Evolutionary conservation across 2,329 filamentous ascomycete genomes (phyloP).

Genomic region (Curvularia sp.): DNA sequence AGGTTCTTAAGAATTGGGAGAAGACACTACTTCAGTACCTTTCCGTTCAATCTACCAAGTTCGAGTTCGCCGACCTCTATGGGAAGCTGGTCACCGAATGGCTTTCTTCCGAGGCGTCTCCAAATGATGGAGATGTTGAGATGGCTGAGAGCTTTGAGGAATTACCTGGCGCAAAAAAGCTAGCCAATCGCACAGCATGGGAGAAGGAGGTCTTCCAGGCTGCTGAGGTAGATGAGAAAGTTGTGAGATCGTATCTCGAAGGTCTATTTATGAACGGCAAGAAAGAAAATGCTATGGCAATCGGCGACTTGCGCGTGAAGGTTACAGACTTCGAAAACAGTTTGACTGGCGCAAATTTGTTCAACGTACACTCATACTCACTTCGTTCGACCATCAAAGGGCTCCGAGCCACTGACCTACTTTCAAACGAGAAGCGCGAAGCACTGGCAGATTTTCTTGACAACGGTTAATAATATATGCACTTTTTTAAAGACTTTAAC

Average conservation of each 20-base stretch:
- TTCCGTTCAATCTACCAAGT: conserved; percentile 47
- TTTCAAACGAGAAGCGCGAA: conserved; percentile 51
- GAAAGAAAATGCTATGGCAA: conserved; percentile 24
- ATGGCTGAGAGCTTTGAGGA: conserved; percentile 44
- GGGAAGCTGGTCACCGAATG: conserved; percentile 48
- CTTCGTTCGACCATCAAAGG: conserved; percentile 54
- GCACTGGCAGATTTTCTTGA: conserved; percentile 43
- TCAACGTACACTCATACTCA: conserved; percentile 40
- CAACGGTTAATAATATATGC: conserved; percentile 20
- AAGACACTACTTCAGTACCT: conserved; percentile 40
- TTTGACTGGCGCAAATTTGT: conserved; percentile 33
- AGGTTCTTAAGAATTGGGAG: conserved; percentile 45
- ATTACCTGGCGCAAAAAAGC: conserved; percentile 39
- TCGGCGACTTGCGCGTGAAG: conserved; percentile 27
- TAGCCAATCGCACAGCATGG: conserved; percentile 40
- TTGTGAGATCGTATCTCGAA: conserved; percentile 34
- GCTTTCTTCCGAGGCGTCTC: conserved; percentile 39
- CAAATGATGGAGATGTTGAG: conserved; percentile 30
- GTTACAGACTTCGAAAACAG: conserved; percentile 32
- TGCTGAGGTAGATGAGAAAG: conserved; percentile 29
- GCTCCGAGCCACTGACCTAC: conserved; percentile 54
- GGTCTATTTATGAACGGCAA: conserved; percentile 31
- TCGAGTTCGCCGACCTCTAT: conserved; percentile 45
- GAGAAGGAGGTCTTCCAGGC: conserved; percentile 44
- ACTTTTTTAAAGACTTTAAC: not conserved